A percentile compares a stretch with the other conserved stretches of the same genome.
Evolutionary conservation across 192 early-diverging fungal species (phyloP).

Genomic region (Coemansia sp.): DNA sequence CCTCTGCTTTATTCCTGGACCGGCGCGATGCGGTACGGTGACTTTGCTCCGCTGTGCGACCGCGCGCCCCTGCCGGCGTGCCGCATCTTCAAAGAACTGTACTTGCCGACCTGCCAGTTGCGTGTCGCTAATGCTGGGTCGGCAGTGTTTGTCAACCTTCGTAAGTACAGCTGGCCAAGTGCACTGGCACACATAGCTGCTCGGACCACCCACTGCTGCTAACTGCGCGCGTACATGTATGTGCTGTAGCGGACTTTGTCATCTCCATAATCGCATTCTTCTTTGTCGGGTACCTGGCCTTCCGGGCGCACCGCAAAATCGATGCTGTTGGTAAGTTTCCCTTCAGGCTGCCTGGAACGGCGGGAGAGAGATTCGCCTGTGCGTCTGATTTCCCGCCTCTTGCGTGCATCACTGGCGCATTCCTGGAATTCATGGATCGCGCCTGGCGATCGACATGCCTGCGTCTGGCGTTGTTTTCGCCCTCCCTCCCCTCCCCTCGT

Average conservation of each 20-base stretch:
- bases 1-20: not conserved
- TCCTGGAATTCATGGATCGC: not conserved
- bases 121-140: conserved; percentile 16
- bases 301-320: conserved; percentile 43
- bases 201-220: not conserved
- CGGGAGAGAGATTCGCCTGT: too few relatives aligned
- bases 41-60: conserved; percentile 47
- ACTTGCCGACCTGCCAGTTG: conserved; percentile 28
- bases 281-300: conserved; percentile 34
- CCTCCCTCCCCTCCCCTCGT: too few relatives aligned
- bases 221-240: not conserved
- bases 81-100: conserved; percentile 36
- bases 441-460: not conserved
- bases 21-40: conserved; percentile 45
- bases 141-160: conserved; percentile 34
- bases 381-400: not conserved
- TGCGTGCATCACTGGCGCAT: not conserved
- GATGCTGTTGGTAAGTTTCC: conserved; percentile 48
- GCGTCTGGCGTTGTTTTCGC: too few relatives aligned
- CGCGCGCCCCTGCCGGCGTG: conserved; percentile 43
- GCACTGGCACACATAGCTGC: too few relatives aligned
- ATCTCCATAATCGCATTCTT: conserved; percentile 41
- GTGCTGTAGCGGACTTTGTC: conserved; percentile 45
- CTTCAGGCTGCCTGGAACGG: too few relatives aligned
- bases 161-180: conserved; percentile 27